A percentile compares a stretch with the other conserved stretches of the same genome.
These are phyloP conservation scores for Alternaria novae-zelandiae DNA, from an alignment of 2,329 filamentous ascomycete genomes.

Conservation along the genomic window DNA sequence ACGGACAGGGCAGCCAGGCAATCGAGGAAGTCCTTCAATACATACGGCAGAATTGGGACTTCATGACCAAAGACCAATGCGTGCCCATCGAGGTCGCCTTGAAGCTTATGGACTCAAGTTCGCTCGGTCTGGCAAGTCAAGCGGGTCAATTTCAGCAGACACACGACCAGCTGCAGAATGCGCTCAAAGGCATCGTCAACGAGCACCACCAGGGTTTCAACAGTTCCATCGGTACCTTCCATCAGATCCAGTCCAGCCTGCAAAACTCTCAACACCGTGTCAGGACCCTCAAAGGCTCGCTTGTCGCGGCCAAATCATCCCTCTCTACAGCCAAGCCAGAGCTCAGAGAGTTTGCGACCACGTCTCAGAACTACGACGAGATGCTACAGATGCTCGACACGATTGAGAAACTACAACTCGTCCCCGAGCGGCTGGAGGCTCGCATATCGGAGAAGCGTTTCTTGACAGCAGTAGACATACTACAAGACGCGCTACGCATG, in stretches of 20 bases:
- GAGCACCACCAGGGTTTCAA: constrained; percentile 99
- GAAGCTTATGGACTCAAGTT: constrained; percentile 92
- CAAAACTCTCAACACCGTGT: constrained; percentile 87
- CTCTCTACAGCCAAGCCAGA: constrained; percentile 88
- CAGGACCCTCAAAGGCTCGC: constrained; percentile 79
- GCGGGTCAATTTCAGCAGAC: constrained; percentile 84
- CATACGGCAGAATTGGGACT: constrained; percentile 88
- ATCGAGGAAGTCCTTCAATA: constrained; percentile 72
- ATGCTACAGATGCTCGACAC: constrained; percentile 83
- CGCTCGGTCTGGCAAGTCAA: constrained; percentile 87
- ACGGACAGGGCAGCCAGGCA: constrained; percentile 50
- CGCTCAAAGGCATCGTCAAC: constrained; percentile 93
- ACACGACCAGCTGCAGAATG: constrained; percentile 87
- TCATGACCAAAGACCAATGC: constrained; percentile 87
- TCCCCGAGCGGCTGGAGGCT: constrained; percentile 92
- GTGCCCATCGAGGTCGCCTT: constrained; percentile 94
- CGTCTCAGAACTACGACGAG: constrained; percentile 89
- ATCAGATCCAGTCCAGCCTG: constrained; percentile 96
- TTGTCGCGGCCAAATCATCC: constrained; percentile 79
- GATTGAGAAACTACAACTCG: constrained; percentile 84
- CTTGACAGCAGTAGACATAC: constrained; percentile 85
- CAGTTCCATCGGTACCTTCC: constrained; percentile 97
- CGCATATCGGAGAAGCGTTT: constrained; percentile 97
- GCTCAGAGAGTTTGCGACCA: constrained; percentile 84
- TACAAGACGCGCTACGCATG: constrained; percentile 84